A percentile compares a stretch with the other conserved stretches of the same genome.
Evolutionary conservation across 495 filamentous ascomycete genomes (phyloP).

Genomic region (Cryomyces minteri): DNA sequence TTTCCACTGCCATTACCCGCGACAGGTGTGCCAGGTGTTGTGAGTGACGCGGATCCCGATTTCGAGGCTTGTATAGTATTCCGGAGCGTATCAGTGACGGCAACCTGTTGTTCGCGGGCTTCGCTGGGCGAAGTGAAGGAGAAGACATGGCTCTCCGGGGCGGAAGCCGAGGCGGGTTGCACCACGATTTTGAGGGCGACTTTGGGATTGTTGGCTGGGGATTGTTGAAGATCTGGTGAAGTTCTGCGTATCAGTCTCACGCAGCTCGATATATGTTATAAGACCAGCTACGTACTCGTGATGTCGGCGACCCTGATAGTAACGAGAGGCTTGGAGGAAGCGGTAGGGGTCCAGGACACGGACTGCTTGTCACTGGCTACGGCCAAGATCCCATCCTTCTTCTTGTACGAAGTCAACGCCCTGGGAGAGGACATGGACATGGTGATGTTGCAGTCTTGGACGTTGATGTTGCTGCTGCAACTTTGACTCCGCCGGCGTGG

Average conservation of each 20-base stretch:
- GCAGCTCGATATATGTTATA: slow-evolving; percentile 4
- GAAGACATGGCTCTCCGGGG: slow-evolving; percentile 59
- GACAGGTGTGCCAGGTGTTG: slow-evolving; percentile 5
- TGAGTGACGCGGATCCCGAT: slow-evolving; percentile 15
- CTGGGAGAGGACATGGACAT: background rate
- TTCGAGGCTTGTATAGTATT: slow-evolving; percentile 53
- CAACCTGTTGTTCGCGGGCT: slow-evolving; percentile 66
- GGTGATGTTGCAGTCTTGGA: no score
- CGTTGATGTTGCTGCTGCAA: no score
- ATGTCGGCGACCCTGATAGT: slow-evolving; percentile 57
- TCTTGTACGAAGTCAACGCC: slow-evolving; percentile 64
- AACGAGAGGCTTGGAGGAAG: slow-evolving; percentile 36
- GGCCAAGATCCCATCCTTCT: slow-evolving; percentile 77
- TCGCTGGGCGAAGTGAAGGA: slow-evolving; percentile 61
- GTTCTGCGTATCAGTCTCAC: background rate
- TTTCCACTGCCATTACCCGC: slow-evolving; percentile 24
- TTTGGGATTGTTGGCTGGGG: slow-evolving; percentile 61
- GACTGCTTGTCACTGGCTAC: slow-evolving; percentile 48
- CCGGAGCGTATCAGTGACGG: slow-evolving; percentile 67
- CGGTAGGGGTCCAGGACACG: slow-evolving; percentile 63
- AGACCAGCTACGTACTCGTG: slow-evolving; percentile 41
- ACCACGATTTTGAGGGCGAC: slow-evolving; percentile 81
- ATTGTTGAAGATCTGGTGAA: slow-evolving; percentile 67
- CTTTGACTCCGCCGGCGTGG: no score
- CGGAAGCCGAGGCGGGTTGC: slow-evolving; percentile 33